These are phyloP conservation scores for Triangularia verruculosa DNA, from an alignment of 2,329 filamentous ascomycete species.

Conservation along the genomic window DNA sequence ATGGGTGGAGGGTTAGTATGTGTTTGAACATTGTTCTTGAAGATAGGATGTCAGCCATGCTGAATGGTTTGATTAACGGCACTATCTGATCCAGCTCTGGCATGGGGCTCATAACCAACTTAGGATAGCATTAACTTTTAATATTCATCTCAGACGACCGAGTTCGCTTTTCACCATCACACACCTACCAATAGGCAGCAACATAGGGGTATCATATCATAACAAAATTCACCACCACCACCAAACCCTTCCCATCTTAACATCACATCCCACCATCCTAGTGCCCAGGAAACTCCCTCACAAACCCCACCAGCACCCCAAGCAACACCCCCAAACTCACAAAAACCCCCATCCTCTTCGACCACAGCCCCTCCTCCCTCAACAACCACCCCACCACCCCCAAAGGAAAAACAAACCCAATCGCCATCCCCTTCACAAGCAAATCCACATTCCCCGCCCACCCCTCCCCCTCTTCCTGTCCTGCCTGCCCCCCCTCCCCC, in stretches of 20 bases:
- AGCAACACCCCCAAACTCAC: constrained; percentile 81
- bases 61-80: too few relatives aligned
- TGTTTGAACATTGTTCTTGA: too few relatives aligned
- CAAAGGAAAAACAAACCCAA: constrained; percentile 93
- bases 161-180: neutral
- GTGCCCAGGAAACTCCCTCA: constrained; percentile 48
- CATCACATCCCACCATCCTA: neutral
- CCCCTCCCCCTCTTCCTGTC: constrained; percentile 42
- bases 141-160: neutral
- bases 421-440: constrained; percentile 80
- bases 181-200: neutral
- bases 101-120: too few relatives aligned
- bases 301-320: constrained; percentile 71
- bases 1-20: neutral
- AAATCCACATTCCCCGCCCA: constrained; percentile 61
- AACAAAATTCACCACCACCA: neutral
- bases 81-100: too few relatives aligned
- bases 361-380: constrained; percentile 84
- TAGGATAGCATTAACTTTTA: neutral
- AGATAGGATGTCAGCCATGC: too few relatives aligned
- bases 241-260: neutral
- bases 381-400: constrained; percentile 83
- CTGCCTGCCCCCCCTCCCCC: constrained; percentile 22
- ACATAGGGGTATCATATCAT: neutral
- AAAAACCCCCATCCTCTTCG: constrained; percentile 77